Evolutionary conservation across 495 filamentous ascomycete genomes (phyloP), one percentile per base, ranked within the genome.

Genomic region (Jackrogersella multiformis): DNA sequence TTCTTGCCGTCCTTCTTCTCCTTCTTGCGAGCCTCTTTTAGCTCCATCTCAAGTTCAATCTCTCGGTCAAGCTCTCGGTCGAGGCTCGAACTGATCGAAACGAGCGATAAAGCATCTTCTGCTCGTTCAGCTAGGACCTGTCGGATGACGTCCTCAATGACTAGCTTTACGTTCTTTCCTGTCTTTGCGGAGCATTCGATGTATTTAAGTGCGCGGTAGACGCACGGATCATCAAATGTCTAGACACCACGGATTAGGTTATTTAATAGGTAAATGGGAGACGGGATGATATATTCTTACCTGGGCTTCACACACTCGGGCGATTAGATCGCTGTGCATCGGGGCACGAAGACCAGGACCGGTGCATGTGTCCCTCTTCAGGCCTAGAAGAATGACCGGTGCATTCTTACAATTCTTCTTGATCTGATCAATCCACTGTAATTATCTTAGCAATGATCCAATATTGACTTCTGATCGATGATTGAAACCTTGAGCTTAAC

Each of bases 121-220:
- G 30, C 13, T 64, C 54, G 4, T 52, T 56, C 46, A 2, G 23
- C 30, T 13, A 61, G 36, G 4, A 74, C 70, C 26, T 54, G 35
- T 9, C 64, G 67, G 6, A 66, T 56, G 6, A 46, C 67, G 15
- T 74, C 70, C 23, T 74, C 61, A 39, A 74, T 66, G 12, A 69
- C 57, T 15, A 36, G 60, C 1, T 66, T 20, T 23, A 73, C 68
- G 26, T 71, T 71, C 51, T 73, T 52, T 21, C 73, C 64, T 0
- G 64, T 69, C 54, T 64, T 73, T 0, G 73, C 73, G 0, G 73
- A 74, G 20, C 73, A 74, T 28, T 73, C 67, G 44, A 74, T 55
- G 23, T 74, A 74, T 48, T 62, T 66, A 2, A 57, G 15, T 5
- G 63, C 64, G 1, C 66, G 64, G 8, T 9, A 10, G 13, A 56